Conservation (phyloP, 2,329 filamentous ascomycete genomes). For the Fusarium xylarioides region DNA sequence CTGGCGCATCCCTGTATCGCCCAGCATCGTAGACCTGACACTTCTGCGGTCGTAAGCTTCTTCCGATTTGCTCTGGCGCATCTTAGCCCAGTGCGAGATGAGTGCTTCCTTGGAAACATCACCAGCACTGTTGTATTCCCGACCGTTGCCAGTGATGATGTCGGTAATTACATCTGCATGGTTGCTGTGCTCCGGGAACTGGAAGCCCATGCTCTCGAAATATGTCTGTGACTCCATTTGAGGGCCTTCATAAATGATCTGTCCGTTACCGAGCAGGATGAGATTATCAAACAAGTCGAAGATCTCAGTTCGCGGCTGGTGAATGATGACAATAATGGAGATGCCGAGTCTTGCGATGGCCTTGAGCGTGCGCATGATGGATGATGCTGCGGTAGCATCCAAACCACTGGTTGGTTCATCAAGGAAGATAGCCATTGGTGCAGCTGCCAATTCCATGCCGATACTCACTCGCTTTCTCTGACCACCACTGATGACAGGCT, state of each 20-base stretch:
- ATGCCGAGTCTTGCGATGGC: slow-evolving; percentile 64
- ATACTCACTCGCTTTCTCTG: slow-evolving; percentile 68
- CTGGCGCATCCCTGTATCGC: slow-evolving; percentile 49
- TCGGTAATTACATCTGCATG: slow-evolving; percentile 68
- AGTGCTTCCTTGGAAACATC: slow-evolving; percentile 59
- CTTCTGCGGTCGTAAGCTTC: slow-evolving; percentile 27
- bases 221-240: slow-evolving; percentile 55
- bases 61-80: slow-evolving; percentile 30
- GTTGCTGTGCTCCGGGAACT: slow-evolving; percentile 60
- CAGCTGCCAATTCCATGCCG: slow-evolving; percentile 66
- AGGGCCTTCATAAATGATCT: slow-evolving; percentile 63
- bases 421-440: slow-evolving; percentile 64
- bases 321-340: slow-evolving; percentile 67
- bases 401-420: slow-evolving; percentile 64
- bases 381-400: slow-evolving; percentile 64
- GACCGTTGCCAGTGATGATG: slow-evolving; percentile 67
- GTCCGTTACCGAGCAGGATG: slow-evolving; percentile 63
- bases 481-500: slow-evolving; percentile 64
- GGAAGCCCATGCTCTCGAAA: slow-evolving; percentile 63
- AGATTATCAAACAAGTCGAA: slow-evolving; percentile 66
- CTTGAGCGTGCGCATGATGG: slow-evolving; percentile 64
- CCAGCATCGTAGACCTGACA: slow-evolving; percentile 37
- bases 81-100: slow-evolving; percentile 58
- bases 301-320: slow-evolving; percentile 67
- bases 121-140: slow-evolving; percentile 57